Evolutionary conservation across 2,329 filamentous ascomycete genomes (phyloP), one percentile per base, ranked within the genome.

Genomic region (Trichoderma afroharzianum): DNA sequence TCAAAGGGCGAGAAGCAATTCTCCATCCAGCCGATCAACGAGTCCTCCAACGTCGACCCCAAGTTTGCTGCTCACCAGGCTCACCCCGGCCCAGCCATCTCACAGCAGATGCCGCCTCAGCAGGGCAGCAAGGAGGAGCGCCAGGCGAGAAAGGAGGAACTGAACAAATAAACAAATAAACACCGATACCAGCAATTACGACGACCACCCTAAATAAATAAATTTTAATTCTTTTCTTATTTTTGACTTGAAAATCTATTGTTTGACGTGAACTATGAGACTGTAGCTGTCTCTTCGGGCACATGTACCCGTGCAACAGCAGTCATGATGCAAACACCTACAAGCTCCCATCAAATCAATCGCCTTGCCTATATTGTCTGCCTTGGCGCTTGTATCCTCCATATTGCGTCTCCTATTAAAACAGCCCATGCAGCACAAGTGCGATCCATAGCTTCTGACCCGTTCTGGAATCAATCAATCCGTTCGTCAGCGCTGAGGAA

Each of bases 121-220:
- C 88, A 91, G 82, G 89, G 88, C 18, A 88, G 87, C 72, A 92
- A 91, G 81, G 91, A 92, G 79, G 91, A 93, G 77, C 87, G 91
- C 68, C 83, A 86, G 77, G 89, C 87, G 14, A 90, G 88, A 79
- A 90, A 89, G 73, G 83, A 89, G 79, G 88, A 88, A 77, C 76
- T 93, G 80, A 93, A 93, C 84, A 89, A 91, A 66, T 66, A 64
- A 59, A 39, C n/a, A 30, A 91, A 59, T 59, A 59, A 68, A 39
- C n/a, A 24, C 15, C 28, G 5, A 12, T n/a, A 14, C 9, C 28
- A 59, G 15, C 14, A 18, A 59, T 53, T 32, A 57, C 14, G 6
- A 58, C 28, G 36, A 39, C 4, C 7, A 18, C 15, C 33, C 33
- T 36, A 36, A 15, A 36, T 36, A 14, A 26, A 32, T 30, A 11